Percentiles rank a stretch among this genome's conserved stretches.
Conservation (phyloP, 176 grass and related monocot genomes). For the sorghum (Sorghum bicolor) region Sorghum_bicolor_NCBIv3 NC_012870.2:75618501-75619000, state of each 20-base stretch:
- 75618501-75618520: background rate
- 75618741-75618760: background rate
- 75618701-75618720: background rate
- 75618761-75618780: background rate
- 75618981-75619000: background rate
- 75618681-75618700: background rate
- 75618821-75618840: background rate
- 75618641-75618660: background rate
- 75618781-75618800: background rate
- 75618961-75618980: background rate
- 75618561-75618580: background rate
- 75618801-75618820: background rate
- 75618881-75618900: background rate
- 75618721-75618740: background rate
- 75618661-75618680: background rate
- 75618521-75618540: background rate
- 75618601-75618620: background rate
- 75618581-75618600: background rate
- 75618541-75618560: background rate
- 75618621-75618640: background rate
- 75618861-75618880: background rate
- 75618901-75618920: background rate
- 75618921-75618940: background rate
- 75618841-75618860: background rate
- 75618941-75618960: background rate